Evolutionary conservation across 2,329 filamentous ascomycete species (phyloP).

Genomic region (Xylaria sp.): DNA sequence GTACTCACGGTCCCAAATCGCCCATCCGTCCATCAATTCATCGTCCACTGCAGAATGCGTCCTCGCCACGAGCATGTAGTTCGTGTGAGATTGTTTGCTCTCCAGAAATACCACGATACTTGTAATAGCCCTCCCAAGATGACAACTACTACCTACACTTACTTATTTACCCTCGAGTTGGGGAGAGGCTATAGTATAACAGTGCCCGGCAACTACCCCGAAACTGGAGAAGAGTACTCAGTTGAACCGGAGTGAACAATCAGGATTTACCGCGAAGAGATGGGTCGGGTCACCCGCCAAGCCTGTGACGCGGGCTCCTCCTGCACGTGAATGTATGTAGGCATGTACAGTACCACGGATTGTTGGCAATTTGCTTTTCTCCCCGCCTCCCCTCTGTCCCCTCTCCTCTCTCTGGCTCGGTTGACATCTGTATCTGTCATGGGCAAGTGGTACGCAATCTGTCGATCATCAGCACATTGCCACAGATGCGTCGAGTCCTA

Average conservation of each 20-base stretch:
- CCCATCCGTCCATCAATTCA: not conserved
- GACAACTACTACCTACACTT: no score
- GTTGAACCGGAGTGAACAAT: slow-evolving; percentile 24
- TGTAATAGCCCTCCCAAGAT: not conserved
- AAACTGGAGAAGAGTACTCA: not conserved
- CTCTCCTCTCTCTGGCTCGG: slow-evolving; percentile 12
- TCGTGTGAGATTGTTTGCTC: not conserved
- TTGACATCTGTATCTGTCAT: not conserved
- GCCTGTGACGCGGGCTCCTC: slow-evolving; percentile 23
- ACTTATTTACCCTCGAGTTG: not conserved
- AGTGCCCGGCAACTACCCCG: not conserved
- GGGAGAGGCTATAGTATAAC: not conserved
- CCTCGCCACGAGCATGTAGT: not conserved
- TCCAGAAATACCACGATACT: not conserved
- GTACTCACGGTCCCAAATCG: no score
- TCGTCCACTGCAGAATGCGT: not conserved
- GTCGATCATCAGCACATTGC: slow-evolving; percentile 13
- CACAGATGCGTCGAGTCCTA: slow-evolving; percentile 14
- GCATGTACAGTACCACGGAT: not conserved
- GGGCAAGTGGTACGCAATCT: not conserved
- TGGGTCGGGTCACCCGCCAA: slow-evolving; percentile 29
- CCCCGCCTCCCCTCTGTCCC: not conserved
- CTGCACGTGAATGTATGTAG: slow-evolving; percentile 13
- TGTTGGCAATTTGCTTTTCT: slow-evolving; percentile 7
- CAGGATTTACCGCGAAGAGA: slow-evolving; percentile 24